Base-by-base conservation (phyloP, 495 filamentous ascomycete species). In the Penicillium pulvis region DNA sequence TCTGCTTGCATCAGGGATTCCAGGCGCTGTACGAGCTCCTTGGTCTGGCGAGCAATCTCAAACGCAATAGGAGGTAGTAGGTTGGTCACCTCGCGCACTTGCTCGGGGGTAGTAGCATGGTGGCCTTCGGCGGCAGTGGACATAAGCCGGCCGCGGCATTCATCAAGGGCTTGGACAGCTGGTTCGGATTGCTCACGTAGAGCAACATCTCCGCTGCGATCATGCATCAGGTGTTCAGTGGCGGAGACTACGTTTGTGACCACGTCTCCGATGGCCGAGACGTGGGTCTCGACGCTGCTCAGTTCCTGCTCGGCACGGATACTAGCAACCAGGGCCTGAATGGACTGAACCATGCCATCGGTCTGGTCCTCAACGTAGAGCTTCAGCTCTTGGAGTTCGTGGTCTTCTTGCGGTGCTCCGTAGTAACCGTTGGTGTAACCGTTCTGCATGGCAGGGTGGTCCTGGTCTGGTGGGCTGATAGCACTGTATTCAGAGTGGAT, bases 311-410 rank as follows among this genome's bases (percentile, higher is more conserved):
- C 85, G 47, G 84, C 79, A 39, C 92, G 90, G 63, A 96, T 93
- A 48, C 85, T 85, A 60, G 84, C 82, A 35, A 96, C 89, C 11
- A 97, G 84, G 5, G 86, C 81, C 71, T 93, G 90, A 62, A 97
- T 93, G 23, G 85, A 87, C 62, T 91, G 85, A 26, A 95, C 87
- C 42, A 96, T 83, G 12, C 85, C 77, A 49, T 90, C 89, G 12
- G 90, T 92, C 72, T 93, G 90, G 60, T 91, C 89, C 62, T 95
- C 90, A 43, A 96, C 85, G 69, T 92, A 93, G 58, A 89, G 84
- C 85, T 90, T 87, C 41, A 93, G 78, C 61, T 93, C 90, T 66
- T 90, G 87, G 49, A 90, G 76, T 53, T 87, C 87, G 57, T 78
- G 79, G 41, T 83, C 75, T 54, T 72, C 75, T 36, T 75, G 68